A percentile compares a stretch with the other conserved stretches of the same genome.
Conservation (phyloP, 2,329 filamentous ascomycete species). For the Penicillium frequentans region DNA sequence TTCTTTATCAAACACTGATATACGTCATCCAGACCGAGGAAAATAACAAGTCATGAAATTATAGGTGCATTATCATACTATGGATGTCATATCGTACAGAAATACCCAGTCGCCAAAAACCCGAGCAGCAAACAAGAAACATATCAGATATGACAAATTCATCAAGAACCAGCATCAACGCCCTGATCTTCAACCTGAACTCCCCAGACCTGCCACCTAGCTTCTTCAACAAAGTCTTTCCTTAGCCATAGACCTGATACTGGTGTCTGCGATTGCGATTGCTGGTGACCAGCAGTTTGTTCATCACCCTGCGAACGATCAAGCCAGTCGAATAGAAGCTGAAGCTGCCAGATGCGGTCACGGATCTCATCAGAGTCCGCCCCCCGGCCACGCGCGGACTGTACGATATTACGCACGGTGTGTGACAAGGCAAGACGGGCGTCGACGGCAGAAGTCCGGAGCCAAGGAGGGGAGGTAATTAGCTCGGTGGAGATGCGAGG, state of each 20-base stretch:
- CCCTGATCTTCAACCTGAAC: conserved; percentile 32
- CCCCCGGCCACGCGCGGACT: conserved; percentile 30
- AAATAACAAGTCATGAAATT: not conserved
- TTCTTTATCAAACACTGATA: no score
- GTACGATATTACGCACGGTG: conserved; percentile 38
- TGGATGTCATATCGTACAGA: conserved; percentile 18
- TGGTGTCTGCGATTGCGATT: conserved; percentile 1
- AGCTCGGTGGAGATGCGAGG: conserved; percentile 37
- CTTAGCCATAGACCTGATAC: conserved; percentile 38
- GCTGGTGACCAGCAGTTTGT: conserved; percentile 1
- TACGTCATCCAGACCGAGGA: no score
- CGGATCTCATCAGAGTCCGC: conserved; percentile 47
- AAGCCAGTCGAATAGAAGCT: conserved; percentile 67
- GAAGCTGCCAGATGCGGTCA: conserved; percentile 63
- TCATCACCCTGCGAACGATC: conserved; percentile 40
- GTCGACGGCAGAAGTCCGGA: conserved; percentile 66
- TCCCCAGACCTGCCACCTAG: conserved; percentile 44
- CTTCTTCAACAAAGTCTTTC: conserved; percentile 41
- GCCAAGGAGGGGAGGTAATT: conserved; percentile 49
- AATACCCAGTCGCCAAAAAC: not conserved
- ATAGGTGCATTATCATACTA: conserved; percentile 13
- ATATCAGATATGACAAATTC: not conserved
- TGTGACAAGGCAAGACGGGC: conserved; percentile 66
- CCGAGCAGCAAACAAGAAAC: not conserved
- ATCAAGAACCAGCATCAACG: not conserved